Evolutionary conservation across 345 rosid genomes (phyloP).

Genomic region (Moricandia arvensis): DNA sequence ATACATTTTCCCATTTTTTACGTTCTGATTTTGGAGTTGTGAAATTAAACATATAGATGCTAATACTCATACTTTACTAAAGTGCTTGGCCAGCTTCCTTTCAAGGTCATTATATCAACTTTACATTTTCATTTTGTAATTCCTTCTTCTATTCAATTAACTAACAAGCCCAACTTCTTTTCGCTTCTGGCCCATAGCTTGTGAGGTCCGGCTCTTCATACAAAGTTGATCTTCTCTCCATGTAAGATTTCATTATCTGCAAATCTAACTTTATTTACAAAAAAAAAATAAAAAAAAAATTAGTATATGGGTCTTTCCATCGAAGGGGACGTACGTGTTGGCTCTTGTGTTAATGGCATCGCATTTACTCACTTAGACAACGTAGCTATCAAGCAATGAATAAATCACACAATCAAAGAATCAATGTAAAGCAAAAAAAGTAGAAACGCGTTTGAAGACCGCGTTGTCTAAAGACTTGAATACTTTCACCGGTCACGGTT

Average conservation of each 20-base stretch:
- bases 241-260: neutral
- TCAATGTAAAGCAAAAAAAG: neutral
- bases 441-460: conserved; percentile 31
- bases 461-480: conserved; percentile 13
- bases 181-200: neutral
- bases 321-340: conserved; percentile 27
- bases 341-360: neutral
- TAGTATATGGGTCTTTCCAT: neutral
- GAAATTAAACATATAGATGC: neutral
- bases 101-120: neutral
- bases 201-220: neutral
- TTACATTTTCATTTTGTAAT: neutral
- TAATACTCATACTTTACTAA: neutral
- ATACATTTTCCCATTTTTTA: neutral
- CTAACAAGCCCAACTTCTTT: neutral
- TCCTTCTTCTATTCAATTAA: neutral
- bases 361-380: conserved; percentile 9
- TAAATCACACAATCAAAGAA: conserved; percentile 1
- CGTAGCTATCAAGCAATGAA: conserved; percentile 21
- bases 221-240: neutral
- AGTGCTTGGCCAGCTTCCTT: neutral
- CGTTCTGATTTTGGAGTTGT: neutral
- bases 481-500: neutral
- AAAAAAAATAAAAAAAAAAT: neutral
- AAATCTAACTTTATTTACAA: neutral